Conservation (phyloP, 495 filamentous ascomycete genomes). For the Hypomontagnella submonticulosa region DNA sequence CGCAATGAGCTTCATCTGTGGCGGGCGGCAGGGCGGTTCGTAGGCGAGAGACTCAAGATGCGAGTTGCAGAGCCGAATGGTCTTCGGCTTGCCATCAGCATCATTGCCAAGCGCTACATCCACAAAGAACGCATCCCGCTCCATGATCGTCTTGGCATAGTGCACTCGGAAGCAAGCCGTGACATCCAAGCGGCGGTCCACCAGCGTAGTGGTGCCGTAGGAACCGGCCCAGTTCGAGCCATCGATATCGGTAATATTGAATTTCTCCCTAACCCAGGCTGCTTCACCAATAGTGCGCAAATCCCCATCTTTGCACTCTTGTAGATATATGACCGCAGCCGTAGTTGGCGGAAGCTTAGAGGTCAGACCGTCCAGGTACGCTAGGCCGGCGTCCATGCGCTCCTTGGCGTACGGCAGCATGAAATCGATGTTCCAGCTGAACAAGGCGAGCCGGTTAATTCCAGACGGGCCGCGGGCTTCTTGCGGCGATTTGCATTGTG, state of each 20-base stretch:
- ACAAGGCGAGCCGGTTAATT: conserved; percentile 32
- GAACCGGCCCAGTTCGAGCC: conserved; percentile 45
- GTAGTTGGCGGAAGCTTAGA: conserved; percentile 9
- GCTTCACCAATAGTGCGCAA: conserved; percentile 52
- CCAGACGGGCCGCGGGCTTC: not conserved
- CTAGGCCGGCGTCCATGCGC: conserved; percentile 58
- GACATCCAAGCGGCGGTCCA: conserved; percentile 57
- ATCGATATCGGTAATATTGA: conserved; percentile 60
- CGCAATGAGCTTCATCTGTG: conserved; percentile 56
- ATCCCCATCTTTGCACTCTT: conserved; percentile 60
- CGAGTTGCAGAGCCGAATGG: conserved; percentile 61
- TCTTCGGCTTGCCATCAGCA: conserved; percentile 19
- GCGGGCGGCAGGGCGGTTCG: conserved; percentile 54
- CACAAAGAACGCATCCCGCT: conserved; percentile 63
- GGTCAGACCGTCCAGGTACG: conserved; percentile 51
- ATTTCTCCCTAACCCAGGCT: conserved; percentile 57
- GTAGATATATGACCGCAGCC: conserved; percentile 59
- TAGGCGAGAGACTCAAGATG: conserved; percentile 64
- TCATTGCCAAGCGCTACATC: conserved; percentile 50
- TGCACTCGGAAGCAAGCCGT: conserved; percentile 57
- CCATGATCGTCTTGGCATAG: conserved; percentile 55
- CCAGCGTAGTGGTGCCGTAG: conserved; percentile 65
- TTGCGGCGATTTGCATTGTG: not conserved
- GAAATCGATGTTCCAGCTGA: conserved; percentile 66
- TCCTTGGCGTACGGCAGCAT: conserved; percentile 48